Conservation (phyloP, 805 yeast genomes). For the Candida fluviatilis region DNA sequence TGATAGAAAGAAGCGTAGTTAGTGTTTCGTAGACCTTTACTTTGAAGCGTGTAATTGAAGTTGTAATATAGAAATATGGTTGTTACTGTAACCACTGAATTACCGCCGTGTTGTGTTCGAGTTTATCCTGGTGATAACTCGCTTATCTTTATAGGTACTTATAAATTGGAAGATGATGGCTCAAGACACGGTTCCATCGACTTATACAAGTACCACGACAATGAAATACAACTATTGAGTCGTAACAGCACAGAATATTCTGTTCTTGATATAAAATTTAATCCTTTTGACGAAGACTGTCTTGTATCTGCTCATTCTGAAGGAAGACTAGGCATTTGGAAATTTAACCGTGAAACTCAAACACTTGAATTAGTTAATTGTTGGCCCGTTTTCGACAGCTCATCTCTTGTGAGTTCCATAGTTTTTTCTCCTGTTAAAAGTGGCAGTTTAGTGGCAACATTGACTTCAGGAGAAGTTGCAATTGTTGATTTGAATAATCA, state of each 20-base stretch:
- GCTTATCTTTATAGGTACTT: conserved; percentile 70
- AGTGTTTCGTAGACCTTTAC: no score
- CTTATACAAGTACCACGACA: conserved; percentile 26
- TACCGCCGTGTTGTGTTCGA: conserved; percentile 84
- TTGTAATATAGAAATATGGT: no score
- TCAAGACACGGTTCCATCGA: conserved; percentile 61
- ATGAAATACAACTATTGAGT: conserved; percentile 11
- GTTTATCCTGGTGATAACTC: conserved; percentile 48
- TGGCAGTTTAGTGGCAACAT: conserved; percentile 47
- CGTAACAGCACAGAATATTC: conserved; percentile 51
- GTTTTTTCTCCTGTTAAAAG: conserved; percentile 47
- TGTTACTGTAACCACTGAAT: conserved; percentile 33
- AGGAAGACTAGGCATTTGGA: conserved; percentile 71
- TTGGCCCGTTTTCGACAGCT: conserved; percentile 44
- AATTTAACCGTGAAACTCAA: conserved; percentile 19
- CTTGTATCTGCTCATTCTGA: conserved; percentile 74
- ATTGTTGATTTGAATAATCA: conserved; percentile 27
- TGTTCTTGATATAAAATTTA: conserved; percentile 70
- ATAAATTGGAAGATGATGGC: conserved; percentile 59
- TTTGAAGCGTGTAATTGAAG: no score
- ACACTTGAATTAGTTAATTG: conserved; percentile 10
- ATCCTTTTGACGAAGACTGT: conserved; percentile 47
- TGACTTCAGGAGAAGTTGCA: conserved; percentile 63
- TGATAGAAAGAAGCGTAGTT: no score
- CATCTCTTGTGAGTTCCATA: conserved; percentile 59